Evolutionary conservation across 495 filamentous ascomycete species (phyloP), one percentile per base, ranked within the genome.

Genomic region (Penicillium antarcticum): DNA sequence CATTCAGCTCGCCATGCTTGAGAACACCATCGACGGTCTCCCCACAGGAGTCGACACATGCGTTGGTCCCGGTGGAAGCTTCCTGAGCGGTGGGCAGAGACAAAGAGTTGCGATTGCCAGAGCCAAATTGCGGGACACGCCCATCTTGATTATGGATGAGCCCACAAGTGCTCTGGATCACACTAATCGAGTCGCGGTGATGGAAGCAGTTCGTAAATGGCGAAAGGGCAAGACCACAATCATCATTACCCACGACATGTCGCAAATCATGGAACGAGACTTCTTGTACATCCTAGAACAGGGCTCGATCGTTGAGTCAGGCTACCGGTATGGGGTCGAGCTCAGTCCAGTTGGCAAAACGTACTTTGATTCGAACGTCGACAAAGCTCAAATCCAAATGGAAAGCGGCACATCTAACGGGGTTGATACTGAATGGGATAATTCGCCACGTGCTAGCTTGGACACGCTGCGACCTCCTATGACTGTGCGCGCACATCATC

Each of bases 181-280:
- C 7, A 80, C 79, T 36, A 87, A 83, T 50, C 88, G 92, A 61
- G 71, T 73, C 21, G 72, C 85, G 12, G 69, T 95, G 38, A 87
- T 94, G 65, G 81, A 85, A 4, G 84, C 83, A 1, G 71, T 95
- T 45, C 84, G 91, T 34, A 76, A 78, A 48, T 88, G 84, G 56
- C 76, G 87, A 1, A 73, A 76, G 45, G 86, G 84, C 9, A 83
- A 87, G 41, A 96, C 90, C 0, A 90, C 89, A 1, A 83, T 96
- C 45, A 86, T 90, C 17, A 88, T 96, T 60, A 97, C 94, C 0
- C 94, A 97, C 58, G 91, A 97, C 53, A 84, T 91, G 41, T 80
- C 85, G 0, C 88, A 95, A 43, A 95, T 98, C 32, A 69, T 69
- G 19, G 76, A 82, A 0, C 56, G 82, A 14, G 91, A 97, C 47